Conservation (phyloP, 2,329 filamentous ascomycete species). For the Botrytis hyacinthi region DNA sequence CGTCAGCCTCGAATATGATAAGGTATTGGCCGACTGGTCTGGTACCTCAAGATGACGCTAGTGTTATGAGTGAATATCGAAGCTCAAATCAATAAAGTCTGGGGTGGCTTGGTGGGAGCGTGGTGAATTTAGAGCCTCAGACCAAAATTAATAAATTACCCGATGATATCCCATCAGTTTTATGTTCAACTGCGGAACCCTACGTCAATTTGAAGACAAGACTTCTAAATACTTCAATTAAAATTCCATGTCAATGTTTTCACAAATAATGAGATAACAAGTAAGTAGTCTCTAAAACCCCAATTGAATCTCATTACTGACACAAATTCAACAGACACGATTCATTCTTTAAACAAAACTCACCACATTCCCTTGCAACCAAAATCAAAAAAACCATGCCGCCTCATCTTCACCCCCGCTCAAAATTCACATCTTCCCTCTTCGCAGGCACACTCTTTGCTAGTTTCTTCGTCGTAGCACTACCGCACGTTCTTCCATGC, state of each 20-base stretch:
- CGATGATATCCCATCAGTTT: neutral
- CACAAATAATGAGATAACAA: neutral
- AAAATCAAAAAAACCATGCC: conserved; percentile 56
- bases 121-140: neutral
- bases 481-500: conserved; percentile 89
- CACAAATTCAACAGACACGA: neutral
- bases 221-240: neutral
- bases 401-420: conserved; percentile 85
- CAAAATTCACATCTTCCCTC: conserved; percentile 86
- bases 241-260: neutral
- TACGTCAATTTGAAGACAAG: neutral
- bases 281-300: neutral
- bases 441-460: conserved; percentile 90
- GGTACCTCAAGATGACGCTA: conserved; percentile 13
- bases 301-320: neutral
- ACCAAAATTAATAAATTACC: neutral
- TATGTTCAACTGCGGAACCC: neutral
- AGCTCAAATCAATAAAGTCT: neutral
- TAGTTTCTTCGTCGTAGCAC: conserved; percentile 86
- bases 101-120: neutral
- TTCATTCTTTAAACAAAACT: conserved; percentile 21
- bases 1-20: conserved; percentile 28
- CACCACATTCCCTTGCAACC: conserved; percentile 25
- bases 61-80: neutral
- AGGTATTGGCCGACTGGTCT: neutral